Conservation (phyloP, 2,329 filamentous ascomycete species). For the Drechslerella coelobrocha region DNA sequence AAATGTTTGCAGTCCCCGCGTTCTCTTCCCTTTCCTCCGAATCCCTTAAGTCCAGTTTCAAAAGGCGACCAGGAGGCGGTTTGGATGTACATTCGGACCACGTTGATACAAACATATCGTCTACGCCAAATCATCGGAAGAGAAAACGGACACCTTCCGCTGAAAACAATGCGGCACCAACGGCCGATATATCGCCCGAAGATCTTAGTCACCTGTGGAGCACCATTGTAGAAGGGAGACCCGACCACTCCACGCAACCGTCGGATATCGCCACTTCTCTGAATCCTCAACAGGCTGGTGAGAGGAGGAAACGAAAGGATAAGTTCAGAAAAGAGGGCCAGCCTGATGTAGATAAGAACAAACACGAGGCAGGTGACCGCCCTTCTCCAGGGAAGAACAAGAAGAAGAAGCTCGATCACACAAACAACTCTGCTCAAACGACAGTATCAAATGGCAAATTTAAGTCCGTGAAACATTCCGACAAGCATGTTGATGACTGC, state of each 20-base stretch:
- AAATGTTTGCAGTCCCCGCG: slow-evolving; percentile 60
- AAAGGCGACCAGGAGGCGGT: slow-evolving; percentile 55
- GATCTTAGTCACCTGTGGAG: slow-evolving; percentile 83
- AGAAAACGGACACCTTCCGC: slow-evolving; percentile 55
- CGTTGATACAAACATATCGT: slow-evolving; percentile 64
- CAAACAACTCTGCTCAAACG: slow-evolving; percentile 3
- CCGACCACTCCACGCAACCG: slow-evolving; percentile 54
- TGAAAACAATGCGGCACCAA: slow-evolving; percentile 53
- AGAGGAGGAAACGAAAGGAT: slow-evolving; percentile 56
- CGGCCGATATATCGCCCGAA: slow-evolving; percentile 68
- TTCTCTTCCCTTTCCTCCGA: slow-evolving; percentile 60
- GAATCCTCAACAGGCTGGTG: slow-evolving; percentile 57
- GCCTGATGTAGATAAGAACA: slow-evolving; percentile 18
- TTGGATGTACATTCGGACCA: slow-evolving; percentile 57
- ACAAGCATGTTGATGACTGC: slow-evolving; percentile 14
- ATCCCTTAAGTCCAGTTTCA: slow-evolving; percentile 60
- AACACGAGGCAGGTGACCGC: slow-evolving; percentile 9
- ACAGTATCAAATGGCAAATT: slow-evolving; percentile 33
- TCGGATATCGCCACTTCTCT: slow-evolving; percentile 4
- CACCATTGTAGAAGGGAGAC: slow-evolving; percentile 75
- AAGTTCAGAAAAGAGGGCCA: slow-evolving; percentile 52
- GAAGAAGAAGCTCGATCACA: slow-evolving; percentile 45
- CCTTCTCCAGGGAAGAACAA: slow-evolving; percentile 35
- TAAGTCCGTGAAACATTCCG: slow-evolving; percentile 16
- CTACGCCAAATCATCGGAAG: slow-evolving; percentile 69